Evolutionary conservation across 2,329 filamentous ascomycete genomes (phyloP).

Genomic region (Calycina herbarum): DNA sequence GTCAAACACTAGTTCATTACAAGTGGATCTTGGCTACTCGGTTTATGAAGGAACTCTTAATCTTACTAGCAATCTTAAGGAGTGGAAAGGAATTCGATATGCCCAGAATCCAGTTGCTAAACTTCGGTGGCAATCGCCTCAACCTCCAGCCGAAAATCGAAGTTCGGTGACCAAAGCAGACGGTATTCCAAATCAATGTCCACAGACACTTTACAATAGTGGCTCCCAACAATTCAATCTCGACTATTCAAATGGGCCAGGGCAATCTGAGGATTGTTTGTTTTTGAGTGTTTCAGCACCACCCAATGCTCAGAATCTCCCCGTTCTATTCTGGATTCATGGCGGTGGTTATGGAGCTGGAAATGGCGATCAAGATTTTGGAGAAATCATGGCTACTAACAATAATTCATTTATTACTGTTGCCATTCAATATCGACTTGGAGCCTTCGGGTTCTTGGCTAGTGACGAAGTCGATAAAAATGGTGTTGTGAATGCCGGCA

Average conservation of each 20-base stretch:
- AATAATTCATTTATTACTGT: conserved; percentile 49
- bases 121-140: conserved; percentile 45
- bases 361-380: conserved; percentile 41
- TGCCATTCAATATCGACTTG: conserved; percentile 51
- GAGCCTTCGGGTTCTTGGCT: conserved; percentile 41
- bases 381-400: conserved; percentile 47
- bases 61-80: background rate
- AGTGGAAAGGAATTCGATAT: conserved; percentile 41
- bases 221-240: background rate
- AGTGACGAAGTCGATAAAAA: conserved; percentile 32
- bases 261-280: conserved; percentile 37
- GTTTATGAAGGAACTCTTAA: background rate
- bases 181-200: conserved; percentile 16
- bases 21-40: background rate
- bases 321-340: conserved; percentile 52
- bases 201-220: conserved; percentile 12
- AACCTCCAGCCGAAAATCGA: conserved; percentile 34
- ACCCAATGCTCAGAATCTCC: conserved; percentile 40
- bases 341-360: conserved; percentile 48
- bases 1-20: background rate
- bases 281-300: conserved; percentile 49
- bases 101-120: conserved; percentile 44
- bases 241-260: background rate
- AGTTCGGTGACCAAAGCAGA: conserved; percentile 35
- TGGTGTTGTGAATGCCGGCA: conserved; percentile 48